Conservation (phyloP, 805 yeast species). For the Cyberlindnera bimundalis region DNA sequence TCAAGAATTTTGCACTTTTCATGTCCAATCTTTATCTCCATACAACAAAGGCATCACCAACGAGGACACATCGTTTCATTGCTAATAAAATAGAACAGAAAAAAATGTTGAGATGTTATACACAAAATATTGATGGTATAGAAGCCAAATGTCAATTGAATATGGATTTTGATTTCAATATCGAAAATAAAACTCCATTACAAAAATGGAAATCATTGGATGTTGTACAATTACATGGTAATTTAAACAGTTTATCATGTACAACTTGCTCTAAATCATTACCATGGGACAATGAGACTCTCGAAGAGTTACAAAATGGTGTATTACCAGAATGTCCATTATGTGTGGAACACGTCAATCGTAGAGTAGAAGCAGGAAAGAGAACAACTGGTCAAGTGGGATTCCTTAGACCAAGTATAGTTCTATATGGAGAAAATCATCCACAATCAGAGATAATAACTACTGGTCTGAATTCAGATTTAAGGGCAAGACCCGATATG, state of each 20-base stretch:
- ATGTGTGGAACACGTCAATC: conserved; percentile 56
- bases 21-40: conserved; percentile 76
- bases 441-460: conserved; percentile 82
- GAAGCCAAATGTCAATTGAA: conserved; percentile 64
- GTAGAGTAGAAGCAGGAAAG: conserved; percentile 66
- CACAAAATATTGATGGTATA: conserved; percentile 91
- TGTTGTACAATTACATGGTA: conserved; percentile 91
- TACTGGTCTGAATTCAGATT: conserved; percentile 61
- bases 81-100: conserved; percentile 40
- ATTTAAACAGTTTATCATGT: conserved; percentile 72
- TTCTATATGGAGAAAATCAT: conserved; percentile 91
- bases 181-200: conserved; percentile 10
- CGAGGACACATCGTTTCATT: conserved; percentile 80
- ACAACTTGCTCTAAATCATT: conserved; percentile 59
- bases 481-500: conserved; percentile 67
- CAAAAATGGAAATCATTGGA: conserved; percentile 58
- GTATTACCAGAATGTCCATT: conserved; percentile 72
- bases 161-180: conserved; percentile 44
- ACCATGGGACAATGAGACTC: conserved; percentile 58
- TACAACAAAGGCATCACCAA: conserved; percentile 67
- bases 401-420: conserved; percentile 80
- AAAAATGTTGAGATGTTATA: conserved; percentile 79
- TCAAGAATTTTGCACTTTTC: conserved; percentile 77
- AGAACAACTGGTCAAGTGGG: conserved; percentile 72
- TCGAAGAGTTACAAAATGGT: conserved; percentile 51